Evolutionary conservation across 2,329 filamentous ascomycete species (phyloP), one percentile per base, ranked within the genome.

Genomic region (Metarhizium guizhouense): DNA sequence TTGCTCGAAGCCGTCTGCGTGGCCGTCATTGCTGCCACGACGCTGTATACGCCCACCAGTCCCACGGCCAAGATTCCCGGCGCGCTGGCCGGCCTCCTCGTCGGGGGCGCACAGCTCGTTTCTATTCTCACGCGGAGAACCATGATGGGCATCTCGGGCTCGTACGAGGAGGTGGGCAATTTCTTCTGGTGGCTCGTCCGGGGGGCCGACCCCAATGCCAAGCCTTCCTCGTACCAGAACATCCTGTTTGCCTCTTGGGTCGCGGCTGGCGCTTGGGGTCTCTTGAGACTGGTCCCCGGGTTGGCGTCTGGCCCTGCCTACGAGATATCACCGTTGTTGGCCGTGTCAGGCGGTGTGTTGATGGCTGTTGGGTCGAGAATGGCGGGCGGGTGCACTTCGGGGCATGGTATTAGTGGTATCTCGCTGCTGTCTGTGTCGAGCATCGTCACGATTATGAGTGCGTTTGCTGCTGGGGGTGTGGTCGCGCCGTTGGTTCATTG

Each of bases 381-480:
- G 54, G 84, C 81, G 0, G 84, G 83, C 2, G 85, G 85, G 0
- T 88, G 85, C 60, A 86, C 85, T 0, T 85, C 82, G 5, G 85
- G 85, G 0, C 85, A 88, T 65, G 85, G 85, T 0, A 83, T 88
- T 59, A 86, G 81, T 57, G 85, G 85, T 0, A 76, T 87, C 63
- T 79, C 81, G n/a, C 71, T 84, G 57, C 70, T 87, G 52, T 83
- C 80, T 0, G 69, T 79, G 4, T 80, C 83, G 10, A 87, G 85
- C 63, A 74, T 86, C 55, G 66, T 87, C 13, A 84, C 82, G 0
- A 81, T 86, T 29, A 76, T 68, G 3, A 71, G 76, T 5, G 78
- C 83, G 61, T 86, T 87, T 71, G 76, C 65, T 0, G 75, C 75
- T 0, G 84, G 82, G 3, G 64, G 63, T 38, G 52, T 64, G 51